phyloP scores from a whole-genome alignment of 305 asterid genomes.

The Fraxinus paxiana region DNA sequence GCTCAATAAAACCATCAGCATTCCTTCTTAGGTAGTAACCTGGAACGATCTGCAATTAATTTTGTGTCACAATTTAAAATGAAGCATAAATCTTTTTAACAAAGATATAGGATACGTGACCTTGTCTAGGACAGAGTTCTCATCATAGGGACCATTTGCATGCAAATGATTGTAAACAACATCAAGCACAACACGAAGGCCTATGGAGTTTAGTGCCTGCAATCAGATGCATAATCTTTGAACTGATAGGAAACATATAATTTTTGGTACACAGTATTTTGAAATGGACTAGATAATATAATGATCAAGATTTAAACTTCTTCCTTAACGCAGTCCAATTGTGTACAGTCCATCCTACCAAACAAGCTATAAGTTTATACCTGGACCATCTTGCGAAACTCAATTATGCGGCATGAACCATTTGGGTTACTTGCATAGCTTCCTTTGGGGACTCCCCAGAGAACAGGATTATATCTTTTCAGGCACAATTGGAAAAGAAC shows the following conservation, averaged over 20 bases:
- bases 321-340: neutral
- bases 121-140: conserved; percentile 83
- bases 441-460: conserved; percentile 98
- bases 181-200: conserved; percentile 84
- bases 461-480: conserved; percentile 85
- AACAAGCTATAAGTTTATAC: conserved; percentile 30
- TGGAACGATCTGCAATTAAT: conserved; percentile 80
- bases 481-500: conserved; percentile 22
- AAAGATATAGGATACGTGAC: conserved; percentile 28
- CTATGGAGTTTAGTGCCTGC: conserved; percentile 80
- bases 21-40: conserved; percentile 94
- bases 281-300: neutral
- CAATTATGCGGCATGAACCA: conserved; percentile 72
- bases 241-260: neutral
- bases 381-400: conserved; percentile 96
- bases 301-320: conserved; percentile 5
- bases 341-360: neutral
- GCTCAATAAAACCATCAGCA: conserved; percentile 75
- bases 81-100: conserved; percentile 2
- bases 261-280: neutral
- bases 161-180: conserved; percentile 91
- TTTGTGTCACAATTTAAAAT: conserved; percentile 16
- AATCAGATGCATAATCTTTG: conserved; percentile 27
- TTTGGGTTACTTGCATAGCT: conserved; percentile 81
- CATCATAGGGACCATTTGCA: conserved; percentile 74